phyloP scores from a whole-genome alignment of 257 asterid genomes.

The Nicotiana obtusifolia region DNA sequence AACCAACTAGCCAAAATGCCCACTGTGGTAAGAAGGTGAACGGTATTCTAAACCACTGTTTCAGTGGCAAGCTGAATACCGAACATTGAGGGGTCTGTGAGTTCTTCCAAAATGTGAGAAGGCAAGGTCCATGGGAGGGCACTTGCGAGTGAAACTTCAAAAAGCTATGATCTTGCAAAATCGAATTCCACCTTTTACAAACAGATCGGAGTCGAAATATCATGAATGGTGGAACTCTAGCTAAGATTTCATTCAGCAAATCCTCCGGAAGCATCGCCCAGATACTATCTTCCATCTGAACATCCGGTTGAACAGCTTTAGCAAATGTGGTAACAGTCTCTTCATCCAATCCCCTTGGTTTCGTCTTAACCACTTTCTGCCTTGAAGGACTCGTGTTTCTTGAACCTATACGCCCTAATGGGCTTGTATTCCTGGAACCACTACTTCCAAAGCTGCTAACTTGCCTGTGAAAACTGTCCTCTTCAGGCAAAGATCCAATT shows the following conservation, averaged over 20 bases:
- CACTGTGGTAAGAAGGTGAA: conserved; percentile 82
- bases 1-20: conserved; percentile 99
- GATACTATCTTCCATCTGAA: conserved; percentile 90
- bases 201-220: conserved; percentile 87
- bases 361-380: conserved; percentile 76
- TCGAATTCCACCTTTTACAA: conserved; percentile 93
- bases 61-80: conserved; percentile 85
- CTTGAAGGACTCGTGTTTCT: conserved; percentile 90
- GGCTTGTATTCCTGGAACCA: conserved; percentile 83
- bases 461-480: conserved; percentile 51
- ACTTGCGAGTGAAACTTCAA: conserved; percentile 91
- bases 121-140: conserved; percentile 98
- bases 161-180: conserved; percentile 79
- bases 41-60: conserved; percentile 95
- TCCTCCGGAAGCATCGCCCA: conserved; percentile 99
- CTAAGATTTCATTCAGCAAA: conserved; percentile 79
- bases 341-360: conserved; percentile 96
- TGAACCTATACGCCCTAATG: conserved; percentile 70
- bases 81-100: conserved; percentile 89
- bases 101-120: conserved; percentile 84
- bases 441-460: conserved; percentile 50
- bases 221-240: conserved; percentile 95
- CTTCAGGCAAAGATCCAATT: conserved; percentile 51
- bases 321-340: conserved; percentile 67
- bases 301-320: conserved; percentile 65